Percentiles rank a stretch among this genome's conserved stretches.
Evolutionary conservation across 2,329 filamentous ascomycete species (phyloP).

Genomic region (Pseudogymnoascus sp.): DNA sequence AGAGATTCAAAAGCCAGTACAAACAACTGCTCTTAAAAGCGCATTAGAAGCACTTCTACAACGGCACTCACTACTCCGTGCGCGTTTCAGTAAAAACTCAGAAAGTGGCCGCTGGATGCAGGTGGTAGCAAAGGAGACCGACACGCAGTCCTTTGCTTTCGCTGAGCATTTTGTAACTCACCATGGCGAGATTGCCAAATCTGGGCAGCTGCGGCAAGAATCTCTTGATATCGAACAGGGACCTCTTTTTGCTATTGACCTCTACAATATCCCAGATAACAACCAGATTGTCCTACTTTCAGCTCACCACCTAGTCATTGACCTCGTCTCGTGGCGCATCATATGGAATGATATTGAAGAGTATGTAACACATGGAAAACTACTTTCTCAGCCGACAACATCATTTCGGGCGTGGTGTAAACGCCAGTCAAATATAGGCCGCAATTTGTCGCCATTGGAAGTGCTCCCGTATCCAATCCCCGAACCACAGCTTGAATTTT

Average conservation of each 20-base stretch:
- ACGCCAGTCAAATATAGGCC: conserved; percentile 22
- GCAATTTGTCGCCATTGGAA: background rate
- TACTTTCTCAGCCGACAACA: conserved; percentile 16
- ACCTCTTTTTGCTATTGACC: conserved; percentile 20
- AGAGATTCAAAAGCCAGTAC: conserved; percentile 7
- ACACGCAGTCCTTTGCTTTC: conserved; percentile 30
- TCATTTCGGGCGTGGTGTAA: conserved; percentile 31
- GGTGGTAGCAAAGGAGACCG: conserved; percentile 20
- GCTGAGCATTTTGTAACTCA: conserved; percentile 36
- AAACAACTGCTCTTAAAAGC: conserved; percentile 2
- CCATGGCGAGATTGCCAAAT: conserved; percentile 22
- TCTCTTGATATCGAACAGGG: conserved; percentile 16
- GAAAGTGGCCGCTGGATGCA: conserved; percentile 29
- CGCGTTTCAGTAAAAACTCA: conserved; percentile 28
- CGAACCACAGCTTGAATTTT: background rate
- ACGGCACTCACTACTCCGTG: conserved; percentile 35
- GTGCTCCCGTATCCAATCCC: conserved; percentile 3
- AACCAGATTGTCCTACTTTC: conserved; percentile 16
- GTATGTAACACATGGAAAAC: conserved; percentile 18
- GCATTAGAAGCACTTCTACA: conserved; percentile 29
- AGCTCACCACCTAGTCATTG: conserved; percentile 26
- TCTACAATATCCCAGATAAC: conserved; percentile 16
- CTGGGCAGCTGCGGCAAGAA: conserved; percentile 29
- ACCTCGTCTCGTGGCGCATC: conserved; percentile 33
- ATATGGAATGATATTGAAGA: conserved; percentile 33